Evolutionary conservation across 106 monocot species (phyloP).

Genomic region (Allium cepa): DNA sequence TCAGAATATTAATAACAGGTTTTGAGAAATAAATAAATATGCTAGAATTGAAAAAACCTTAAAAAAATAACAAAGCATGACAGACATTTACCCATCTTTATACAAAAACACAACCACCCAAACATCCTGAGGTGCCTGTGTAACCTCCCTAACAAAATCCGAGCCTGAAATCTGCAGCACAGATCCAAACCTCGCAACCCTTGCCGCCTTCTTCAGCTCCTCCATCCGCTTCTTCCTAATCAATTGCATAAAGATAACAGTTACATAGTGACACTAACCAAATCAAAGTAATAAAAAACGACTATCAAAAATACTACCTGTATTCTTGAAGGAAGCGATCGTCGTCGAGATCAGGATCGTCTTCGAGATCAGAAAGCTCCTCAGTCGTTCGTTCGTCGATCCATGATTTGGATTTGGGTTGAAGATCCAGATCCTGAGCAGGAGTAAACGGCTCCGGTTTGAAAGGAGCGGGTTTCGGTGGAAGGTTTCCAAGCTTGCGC

Average conservation of each 20-base stretch:
- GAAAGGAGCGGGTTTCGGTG: slow-evolving; percentile 76
- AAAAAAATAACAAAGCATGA: too few relatives aligned
- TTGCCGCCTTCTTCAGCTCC: slow-evolving; percentile 60
- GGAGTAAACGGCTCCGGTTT: slow-evolving; percentile 70
- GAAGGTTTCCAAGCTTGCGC: slow-evolving; percentile 79
- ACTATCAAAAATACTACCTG: slow-evolving; percentile 27
- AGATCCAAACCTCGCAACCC: slow-evolving; percentile 49
- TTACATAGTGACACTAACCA: not conserved
- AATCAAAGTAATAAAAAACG: not conserved
- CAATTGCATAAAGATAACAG: not conserved
- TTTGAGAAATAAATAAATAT: too few relatives aligned
- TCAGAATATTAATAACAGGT: too few relatives aligned
- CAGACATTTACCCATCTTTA: slow-evolving; percentile 42
- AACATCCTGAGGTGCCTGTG: slow-evolving; percentile 43
- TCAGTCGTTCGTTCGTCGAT: slow-evolving; percentile 65
- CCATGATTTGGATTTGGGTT: slow-evolving; percentile 63
- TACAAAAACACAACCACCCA: slow-evolving; percentile 75
- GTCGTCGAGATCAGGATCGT: slow-evolving; percentile 72
- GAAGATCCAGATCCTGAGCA: slow-evolving; percentile 40
- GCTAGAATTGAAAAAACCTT: too few relatives aligned
- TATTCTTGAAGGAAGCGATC: slow-evolving; percentile 92
- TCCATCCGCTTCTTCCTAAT: slow-evolving; percentile 74
- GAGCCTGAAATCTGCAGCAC: slow-evolving; percentile 45
- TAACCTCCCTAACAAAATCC: slow-evolving; percentile 66
- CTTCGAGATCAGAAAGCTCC: slow-evolving; percentile 86